Base-by-base conservation (phyloP, 768 basidiomycete genomes). In the Crucibulum laeve region DNA sequence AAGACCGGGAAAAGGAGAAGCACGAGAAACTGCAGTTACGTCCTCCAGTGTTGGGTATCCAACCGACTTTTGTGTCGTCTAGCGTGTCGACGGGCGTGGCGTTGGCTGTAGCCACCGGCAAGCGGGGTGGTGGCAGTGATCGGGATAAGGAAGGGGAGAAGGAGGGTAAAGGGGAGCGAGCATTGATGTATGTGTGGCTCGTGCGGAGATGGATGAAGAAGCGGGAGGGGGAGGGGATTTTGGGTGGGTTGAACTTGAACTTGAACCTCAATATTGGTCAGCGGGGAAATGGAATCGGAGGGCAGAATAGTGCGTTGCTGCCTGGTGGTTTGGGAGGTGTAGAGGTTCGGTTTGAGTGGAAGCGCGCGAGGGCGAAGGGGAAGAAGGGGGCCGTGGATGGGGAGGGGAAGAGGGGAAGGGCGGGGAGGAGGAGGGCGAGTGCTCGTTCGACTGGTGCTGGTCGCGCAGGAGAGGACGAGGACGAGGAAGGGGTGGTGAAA, bases 261-360 rank as follows among this genome's bases (percentile, higher is more conserved):
- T 8, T 8, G 28, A n/a, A 8, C 8, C 28, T n/a, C n/a, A 45
- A 28, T 35, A 50, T 35, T 28, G 47, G 48, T 13, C 33, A 19
- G 23, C 25, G 22, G 11, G 46, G 34, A 30, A 39, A 28, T 22
- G 40, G 35, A 23, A 38, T 25, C 25, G 23, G 40, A 34, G 23
- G 45, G 42, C 13, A 30, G 26, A 47, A 44, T 14, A 48, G 53
- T 21, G 51, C 49, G 41, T 38, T 26, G 15, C 23, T 38, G 23
- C 38, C 40, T 33, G 52, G 52, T 14, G 37, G 58, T 13, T 62
- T 67, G 30, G 69, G 65, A 1, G 70, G 68, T 19, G 74, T 88
- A 1, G 87, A 91, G 53, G 79, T 91, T 15, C 64, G 80, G 36
- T 84, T 91, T 57, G 88, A 91, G 62, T 92, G 90, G 90, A 76